These are phyloP conservation scores for Musa troglodytarum DNA, from an alignment of 176 grass and related monocot species.

Conservation along the genomic window DNA sequence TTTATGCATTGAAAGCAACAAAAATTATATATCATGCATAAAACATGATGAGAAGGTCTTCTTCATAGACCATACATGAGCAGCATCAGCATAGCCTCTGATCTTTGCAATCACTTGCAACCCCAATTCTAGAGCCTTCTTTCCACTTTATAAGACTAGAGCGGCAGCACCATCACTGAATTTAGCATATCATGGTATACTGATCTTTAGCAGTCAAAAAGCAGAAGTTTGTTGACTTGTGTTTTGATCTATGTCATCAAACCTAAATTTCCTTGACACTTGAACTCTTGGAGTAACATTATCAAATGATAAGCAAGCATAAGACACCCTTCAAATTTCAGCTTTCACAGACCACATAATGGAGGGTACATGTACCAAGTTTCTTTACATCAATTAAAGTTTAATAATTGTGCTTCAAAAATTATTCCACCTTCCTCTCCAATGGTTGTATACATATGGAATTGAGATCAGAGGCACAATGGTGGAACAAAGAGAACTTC, in stretches of 20 bases:
- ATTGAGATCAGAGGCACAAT: too few species aligned
- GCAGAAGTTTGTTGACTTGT: neutral
- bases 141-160: constrained; percentile 65
- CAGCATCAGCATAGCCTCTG: constrained; percentile 76
- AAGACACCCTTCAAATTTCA: neutral
- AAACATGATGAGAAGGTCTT: too few species aligned
- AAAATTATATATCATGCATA: neutral
- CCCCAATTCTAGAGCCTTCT: constrained; percentile 72
- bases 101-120: constrained; percentile 59
- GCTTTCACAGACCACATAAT: neutral
- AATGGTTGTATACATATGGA: too few species aligned
- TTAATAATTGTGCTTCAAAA: too few species aligned
- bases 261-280: too few species aligned
- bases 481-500: neutral
- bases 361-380: neutral
- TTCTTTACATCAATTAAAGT: too few species aligned
- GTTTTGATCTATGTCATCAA: neutral
- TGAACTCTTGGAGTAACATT: neutral
- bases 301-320: neutral
- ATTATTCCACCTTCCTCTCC: too few species aligned
- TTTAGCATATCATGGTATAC: neutral
- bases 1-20: neutral
- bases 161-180: constrained; percentile 61
- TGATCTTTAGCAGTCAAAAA: neutral
- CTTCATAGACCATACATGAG: constrained; percentile 46